Base-by-base conservation (phyloP, 495 filamentous ascomycete species). In the Neurospora terricola region DNA sequence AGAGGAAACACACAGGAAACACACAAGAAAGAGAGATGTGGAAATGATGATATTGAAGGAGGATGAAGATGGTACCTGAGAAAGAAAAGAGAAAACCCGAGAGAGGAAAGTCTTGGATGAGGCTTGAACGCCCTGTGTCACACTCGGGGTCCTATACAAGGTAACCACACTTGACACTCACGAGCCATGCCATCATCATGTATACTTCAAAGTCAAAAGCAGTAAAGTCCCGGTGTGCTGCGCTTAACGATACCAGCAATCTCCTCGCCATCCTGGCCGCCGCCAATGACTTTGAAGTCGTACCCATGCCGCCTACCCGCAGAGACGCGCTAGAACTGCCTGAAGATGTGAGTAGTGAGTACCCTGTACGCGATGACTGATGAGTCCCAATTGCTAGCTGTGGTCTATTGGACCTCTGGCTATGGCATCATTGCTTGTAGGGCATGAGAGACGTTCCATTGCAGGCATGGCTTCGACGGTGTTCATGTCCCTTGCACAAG, bases 1-100 rank as follows among this genome's bases (percentile, higher is more conserved):
- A 38, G 30, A 73, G 21, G 38, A 42, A 69, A 73, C 30, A 70
- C 21, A 69, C 74, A 70, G 54, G 54, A 71, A 36, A 69, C 21
- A 27, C 18, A 38, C 48, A 69, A 66, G 38, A 11, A 78, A 69
- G 77, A 72, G 72, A 72, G 75, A 78, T 75, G 69, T 76, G 70
- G 76, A 72, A 76, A 77, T 72, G 69, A 74, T 71, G 76, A 78
- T 40, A 59, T 37, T 74, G 71, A 73, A 73, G 42, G 48, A 73
- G 75, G 21, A 38, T 70, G 38, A 71, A 54, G 74, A 79, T 73
- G 75, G 74, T 74, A 76, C 68, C 72, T 37, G 54, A 73, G 74
- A 69, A 76, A 71, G 42, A 69, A 74, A 73, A 70, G 70, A 75
- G 45, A 71, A 73, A 54, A 54, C 8, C 66, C 36, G 14, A 37